Base-by-base conservation (phyloP, 805 yeast genomes). In the Monosporozyma siamensis region DNA sequence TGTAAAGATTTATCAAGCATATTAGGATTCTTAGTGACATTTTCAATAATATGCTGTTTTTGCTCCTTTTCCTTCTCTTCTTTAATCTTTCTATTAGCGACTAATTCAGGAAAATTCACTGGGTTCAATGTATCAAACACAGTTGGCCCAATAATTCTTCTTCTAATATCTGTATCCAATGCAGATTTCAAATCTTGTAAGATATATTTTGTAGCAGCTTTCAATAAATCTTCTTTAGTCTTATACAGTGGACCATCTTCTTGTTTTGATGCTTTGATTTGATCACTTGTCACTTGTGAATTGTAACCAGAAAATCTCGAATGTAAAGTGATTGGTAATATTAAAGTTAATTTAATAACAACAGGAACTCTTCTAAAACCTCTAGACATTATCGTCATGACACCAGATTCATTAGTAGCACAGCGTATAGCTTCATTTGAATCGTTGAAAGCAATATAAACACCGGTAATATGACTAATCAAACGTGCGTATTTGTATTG, bases 91-190 rank as follows among this genome's bases (percentile, higher is more conserved):
- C 64, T 58, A 49, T 70, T 58, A n/a, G 63, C 59, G 40, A 66
- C 44, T 20, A 65, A 55, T 3, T 70, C 72, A 1, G 85, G 82
- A 53, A 74, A 81, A 30, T 71, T 71, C 4, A 72, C 74, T 31
- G 78, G 79, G 44, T 75, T 72, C 49, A 87, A 66, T 15, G 72
- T 61, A 24, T 79, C 79, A 42, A 82, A 67, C 14, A 87, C 74
- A 1, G 71, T 68, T 0, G 92, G 86, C 0, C 83, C 88, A 20
- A 85, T 72, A 3, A 83, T 63, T 46, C 86, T 74, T 53, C 79
- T 90, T 49, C 83, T 69, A 20, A 87, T 74, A 61, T 87, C 95
- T 46, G 81, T 80, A 17, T 77, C 64, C 36, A 87, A 58, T 38
- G 79, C 77, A 9, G 67, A 65, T 45, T 75, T 76, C 40, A 87